phyloP scores from a whole-genome alignment of 2,329 filamentous ascomycete species.

The Calonectria pauciramosa region DNA sequence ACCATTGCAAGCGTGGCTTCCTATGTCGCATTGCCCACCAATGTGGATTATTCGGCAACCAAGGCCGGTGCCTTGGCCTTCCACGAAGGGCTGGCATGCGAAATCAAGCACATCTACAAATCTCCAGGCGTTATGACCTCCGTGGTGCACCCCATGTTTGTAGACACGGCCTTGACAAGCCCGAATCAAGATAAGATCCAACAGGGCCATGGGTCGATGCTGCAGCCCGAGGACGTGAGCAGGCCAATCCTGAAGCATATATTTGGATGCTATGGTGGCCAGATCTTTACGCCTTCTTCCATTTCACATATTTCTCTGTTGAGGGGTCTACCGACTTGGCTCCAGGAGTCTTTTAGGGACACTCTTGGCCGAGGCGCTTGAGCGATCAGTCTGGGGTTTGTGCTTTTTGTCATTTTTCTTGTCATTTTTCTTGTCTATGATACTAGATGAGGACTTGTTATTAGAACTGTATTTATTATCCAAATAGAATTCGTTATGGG shows the following conservation, averaged over 20 bases:
- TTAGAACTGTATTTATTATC: neutral
- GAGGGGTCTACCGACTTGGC: neutral
- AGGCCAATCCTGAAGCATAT: constrained; percentile 5
- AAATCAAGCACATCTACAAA: constrained; percentile 68
- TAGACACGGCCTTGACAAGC: constrained; percentile 4
- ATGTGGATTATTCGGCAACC: constrained; percentile 74
- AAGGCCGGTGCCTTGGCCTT: constrained; percentile 75
- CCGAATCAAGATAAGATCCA: neutral
- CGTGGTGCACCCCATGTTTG: constrained; percentile 64
- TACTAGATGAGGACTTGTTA: neutral
- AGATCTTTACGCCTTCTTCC: neutral
- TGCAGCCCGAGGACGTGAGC: neutral
- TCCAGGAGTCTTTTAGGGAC: constrained; percentile 1
- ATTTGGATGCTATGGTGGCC: neutral
- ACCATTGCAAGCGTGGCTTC: constrained; percentile 75
- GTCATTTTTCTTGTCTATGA: neutral
- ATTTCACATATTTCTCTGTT: neutral
- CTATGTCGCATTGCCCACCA: constrained; percentile 68
- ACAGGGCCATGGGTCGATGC: neutral
- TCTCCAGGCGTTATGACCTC: constrained; percentile 74
- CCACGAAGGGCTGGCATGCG: constrained; percentile 71
- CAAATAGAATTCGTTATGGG: neutral
- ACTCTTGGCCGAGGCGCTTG: neutral
- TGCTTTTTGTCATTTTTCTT: neutral
- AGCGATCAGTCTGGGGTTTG: neutral